Base-by-base conservation (phyloP, 345 rosid genomes). In the Capsella bursapastoris region DNA sequence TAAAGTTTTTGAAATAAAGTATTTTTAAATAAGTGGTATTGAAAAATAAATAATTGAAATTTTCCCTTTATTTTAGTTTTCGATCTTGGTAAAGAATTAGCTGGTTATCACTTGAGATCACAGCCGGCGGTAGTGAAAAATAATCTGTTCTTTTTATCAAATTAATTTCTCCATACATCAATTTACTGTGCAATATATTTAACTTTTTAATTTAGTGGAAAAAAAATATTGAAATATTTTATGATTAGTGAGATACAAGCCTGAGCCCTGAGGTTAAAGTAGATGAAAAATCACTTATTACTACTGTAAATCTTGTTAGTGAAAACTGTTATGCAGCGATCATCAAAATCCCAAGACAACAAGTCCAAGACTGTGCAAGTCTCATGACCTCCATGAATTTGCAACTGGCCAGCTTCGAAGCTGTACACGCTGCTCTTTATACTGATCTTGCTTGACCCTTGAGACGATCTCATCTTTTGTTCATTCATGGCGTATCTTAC, bases 401-500 rank as follows among this genome's bases (percentile, higher is more conserved):
- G 82, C 64, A 92, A 80, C 57, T 78, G 82, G 66, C 84, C 80
- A 50, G 78, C 88, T 18, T 58, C 73, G 12, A 90, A 90, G 60
- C 70, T 37, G 62, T 74, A 80, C 27, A 84, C 72, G 10, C 61
- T 68, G 64, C 82, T 78, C 72, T 72, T 76, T 52, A 85, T 53
- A 45, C 82, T 81, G 61, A 92, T 82, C 82, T 83, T 85, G 79
- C 97, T 90, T 76, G 78, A 81, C 70, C 88, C 95, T 38, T 69
- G 53, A 51, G 47, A 52, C 28, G 64, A 75, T 68, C 76, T 81
- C 18, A 73, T 49, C 51, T 68, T 72, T 18, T 67, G 78, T 63
- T 75, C 62, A 68, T 75, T 76, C 86, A 87, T 76, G 35, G 69
- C 70, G 18, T 82, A 85, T 80, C 78, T 75, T 44, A 89, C 64